These are phyloP conservation scores for Malassezia dermatis DNA, from an alignment of 1,284 basidiomycete genomes.

Conservation along the genomic window DNA sequence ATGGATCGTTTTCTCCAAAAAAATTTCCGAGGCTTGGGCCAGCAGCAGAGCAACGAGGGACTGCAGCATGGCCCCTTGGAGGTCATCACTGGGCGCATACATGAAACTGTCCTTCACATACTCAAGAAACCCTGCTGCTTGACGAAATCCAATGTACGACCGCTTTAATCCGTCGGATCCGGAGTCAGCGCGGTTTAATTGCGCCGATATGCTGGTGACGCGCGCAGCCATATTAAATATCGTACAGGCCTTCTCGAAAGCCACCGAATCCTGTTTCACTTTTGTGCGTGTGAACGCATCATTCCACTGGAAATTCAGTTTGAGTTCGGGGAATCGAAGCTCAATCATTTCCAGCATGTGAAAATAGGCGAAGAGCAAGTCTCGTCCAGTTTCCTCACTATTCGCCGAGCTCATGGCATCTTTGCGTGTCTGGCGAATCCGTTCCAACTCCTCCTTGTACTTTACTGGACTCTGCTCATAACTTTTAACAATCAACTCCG, in stretches of 20 bases:
- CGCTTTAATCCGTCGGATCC: slow-evolving; percentile 75
- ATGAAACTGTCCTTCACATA: slow-evolving; percentile 99
- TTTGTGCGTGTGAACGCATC: slow-evolving; percentile 87
- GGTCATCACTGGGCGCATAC: slow-evolving; percentile 93
- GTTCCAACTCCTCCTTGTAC: slow-evolving; percentile 70
- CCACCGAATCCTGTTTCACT: slow-evolving; percentile 88
- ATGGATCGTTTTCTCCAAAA: slow-evolving; percentile 73
- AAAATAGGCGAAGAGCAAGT: slow-evolving; percentile 97
- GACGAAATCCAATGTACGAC: slow-evolving; percentile 80
- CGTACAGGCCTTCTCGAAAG: slow-evolving; percentile 94
- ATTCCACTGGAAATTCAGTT: slow-evolving; percentile 85
- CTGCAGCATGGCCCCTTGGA: slow-evolving; percentile 86
- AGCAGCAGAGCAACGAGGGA: slow-evolving; percentile 74
- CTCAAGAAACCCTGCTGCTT: slow-evolving; percentile 91
- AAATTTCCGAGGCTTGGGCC: slow-evolving; percentile 90
- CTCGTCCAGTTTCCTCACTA: slow-evolving; percentile 57
- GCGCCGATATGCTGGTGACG: slow-evolving; percentile 75
- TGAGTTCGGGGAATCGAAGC: slow-evolving; percentile 87
- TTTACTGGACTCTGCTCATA: slow-evolving; percentile 86
- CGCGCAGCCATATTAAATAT: slow-evolving; percentile 93
- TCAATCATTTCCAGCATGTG: slow-evolving; percentile 96
- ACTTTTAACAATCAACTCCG: slow-evolving; percentile 72
- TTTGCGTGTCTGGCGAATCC: slow-evolving; percentile 78
- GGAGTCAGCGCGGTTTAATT: slow-evolving; percentile 54
- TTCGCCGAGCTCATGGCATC: slow-evolving; percentile 94